Conservation (phyloP, 345 rosid species). For the Mallotus nudiflorus region DNA sequence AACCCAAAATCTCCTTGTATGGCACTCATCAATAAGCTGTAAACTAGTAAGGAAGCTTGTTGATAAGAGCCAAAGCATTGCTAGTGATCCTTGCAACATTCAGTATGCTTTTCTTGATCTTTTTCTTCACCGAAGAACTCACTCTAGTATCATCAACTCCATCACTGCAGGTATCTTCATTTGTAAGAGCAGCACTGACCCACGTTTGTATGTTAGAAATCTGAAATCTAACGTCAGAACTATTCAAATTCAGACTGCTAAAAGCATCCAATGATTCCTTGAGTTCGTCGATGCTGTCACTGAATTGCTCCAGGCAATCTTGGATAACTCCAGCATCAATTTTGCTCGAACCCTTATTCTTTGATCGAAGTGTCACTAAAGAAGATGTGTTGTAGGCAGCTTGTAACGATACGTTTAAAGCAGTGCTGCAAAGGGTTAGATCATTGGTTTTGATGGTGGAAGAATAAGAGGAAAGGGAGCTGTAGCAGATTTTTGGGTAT, state of each 20-base stretch:
- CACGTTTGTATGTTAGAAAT: slow-evolving; percentile 52
- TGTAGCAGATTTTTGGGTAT: slow-evolving; percentile 58
- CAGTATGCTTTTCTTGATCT: slow-evolving; percentile 36
- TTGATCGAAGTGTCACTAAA: slow-evolving; percentile 24
- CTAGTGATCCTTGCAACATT: slow-evolving; percentile 54
- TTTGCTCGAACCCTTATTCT: slow-evolving; percentile 25
- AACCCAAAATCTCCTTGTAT: too few species aligned
- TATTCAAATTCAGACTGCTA: slow-evolving; percentile 14
- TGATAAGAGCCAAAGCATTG: slow-evolving; percentile 64
- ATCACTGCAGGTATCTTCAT: slow-evolving; percentile 68
- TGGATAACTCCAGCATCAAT: slow-evolving; percentile 39
- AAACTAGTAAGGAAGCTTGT: slow-evolving; percentile 8
- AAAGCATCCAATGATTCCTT: slow-evolving; percentile 44
- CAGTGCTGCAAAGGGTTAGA: slow-evolving; percentile 50
- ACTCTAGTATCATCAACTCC: slow-evolving; percentile 50
- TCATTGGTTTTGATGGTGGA: slow-evolving; percentile 48
- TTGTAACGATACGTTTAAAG: slow-evolving; percentile 46
- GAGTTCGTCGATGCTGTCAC: slow-evolving; percentile 52
- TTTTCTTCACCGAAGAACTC: slow-evolving; percentile 39
- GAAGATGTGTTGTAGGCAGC: slow-evolving; percentile 35
- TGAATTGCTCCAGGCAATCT: slow-evolving; percentile 51
- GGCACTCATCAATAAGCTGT: too few species aligned
- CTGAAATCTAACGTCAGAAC: slow-evolving; percentile 28
- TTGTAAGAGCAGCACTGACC: slow-evolving; percentile 70
- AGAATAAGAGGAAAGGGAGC: slow-evolving; percentile 47